Evolutionary conservation across 1,284 basidiomycete genomes (phyloP), one percentile per base, ranked within the genome.

Genomic region (Puccinia triticina): DNA sequence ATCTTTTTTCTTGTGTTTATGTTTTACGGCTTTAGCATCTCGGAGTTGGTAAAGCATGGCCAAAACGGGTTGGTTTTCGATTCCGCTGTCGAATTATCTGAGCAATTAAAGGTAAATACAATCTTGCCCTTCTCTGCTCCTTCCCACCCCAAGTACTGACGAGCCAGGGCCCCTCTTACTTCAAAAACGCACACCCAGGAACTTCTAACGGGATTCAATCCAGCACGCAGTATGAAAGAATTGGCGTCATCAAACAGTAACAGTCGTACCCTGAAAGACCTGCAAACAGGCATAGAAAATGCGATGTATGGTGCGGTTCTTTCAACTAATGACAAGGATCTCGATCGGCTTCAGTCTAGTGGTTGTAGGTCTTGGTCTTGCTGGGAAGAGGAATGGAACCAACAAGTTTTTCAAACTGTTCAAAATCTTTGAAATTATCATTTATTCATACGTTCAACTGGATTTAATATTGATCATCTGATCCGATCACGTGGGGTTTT

Each of bases 1-100:
- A 67, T 29, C 21, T 29, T 55, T 83, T 46, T 50, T 50, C 50
- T 71, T 37, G n/a, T n/a, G n/a, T 21, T 23, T 50, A 10, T 18
- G 37, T 53, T 21, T 34, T 21, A 59, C 48, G 11, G 34, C 16
- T 21, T 3, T 84, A 95, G 96, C 86, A 89, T 99, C 43, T 87
- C 90, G 81, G 96, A 99, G 87, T 90, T 99, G 26, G 93, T 99
- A 18, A 91, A 91, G 84, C 90, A 95, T 77, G 91, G 92, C 2
- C 88, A 90, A 84, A 98, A 98, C 85, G 96, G 96, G 0, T 89
- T 92, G 12, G 88, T 93, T 1, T 98, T 99, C 87, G 87, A 89
- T 77, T 89, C 90, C 74, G 91, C 92, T 0, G 87, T 88, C 26
- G 90, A 95, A 84, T 89, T 99, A 32, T 91, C 92, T 0, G 85